A percentile compares a stretch with the other conserved stretches of the same genome.
phyloP scores from a whole-genome alignment of 495 filamentous ascomycete species.

The Penicillium robsamsonii region DNA sequence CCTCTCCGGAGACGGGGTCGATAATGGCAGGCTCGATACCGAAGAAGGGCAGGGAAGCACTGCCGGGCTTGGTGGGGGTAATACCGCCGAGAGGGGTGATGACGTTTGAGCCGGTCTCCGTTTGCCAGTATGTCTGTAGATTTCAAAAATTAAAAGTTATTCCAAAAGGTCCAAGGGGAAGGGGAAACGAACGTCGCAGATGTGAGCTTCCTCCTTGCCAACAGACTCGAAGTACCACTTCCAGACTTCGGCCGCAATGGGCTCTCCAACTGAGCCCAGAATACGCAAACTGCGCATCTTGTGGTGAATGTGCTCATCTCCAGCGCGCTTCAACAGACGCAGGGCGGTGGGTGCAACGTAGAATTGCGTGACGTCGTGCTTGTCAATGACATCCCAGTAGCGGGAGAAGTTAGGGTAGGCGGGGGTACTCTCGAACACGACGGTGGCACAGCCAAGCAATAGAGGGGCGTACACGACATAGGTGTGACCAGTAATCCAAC shows the following conservation, averaged over 20 bases:
- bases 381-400: constrained; percentile 97
- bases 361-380: constrained; percentile 95
- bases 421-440: constrained; percentile 98
- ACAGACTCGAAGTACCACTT: constrained; percentile 99
- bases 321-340: constrained; percentile 89
- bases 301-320: constrained; percentile 83
- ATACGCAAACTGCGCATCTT: constrained; percentile 87
- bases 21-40: constrained; percentile 98
- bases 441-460: constrained; percentile 85
- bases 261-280: constrained; percentile 95
- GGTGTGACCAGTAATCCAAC: constrained; percentile 99
- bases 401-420: constrained; percentile 97
- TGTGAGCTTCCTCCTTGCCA: constrained; percentile 87
- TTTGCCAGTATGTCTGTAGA: constrained; percentile 97
- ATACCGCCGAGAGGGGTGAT: constrained; percentile 57
- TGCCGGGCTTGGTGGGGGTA: constrained; percentile 57
- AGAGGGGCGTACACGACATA: constrained; percentile 98
- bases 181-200: constrained; percentile 78
- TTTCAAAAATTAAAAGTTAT: constrained; percentile 5
- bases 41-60: constrained; percentile 74
- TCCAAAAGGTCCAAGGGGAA: neutral
- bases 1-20: constrained; percentile 91
- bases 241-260: constrained; percentile 98
- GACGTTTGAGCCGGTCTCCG: constrained; percentile 95
- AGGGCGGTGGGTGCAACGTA: constrained; percentile 97